These are phyloP conservation scores for Orbilia oligospora DNA, from an alignment of 2,329 filamentous ascomycete genomes.

Conservation along the genomic window DNA sequence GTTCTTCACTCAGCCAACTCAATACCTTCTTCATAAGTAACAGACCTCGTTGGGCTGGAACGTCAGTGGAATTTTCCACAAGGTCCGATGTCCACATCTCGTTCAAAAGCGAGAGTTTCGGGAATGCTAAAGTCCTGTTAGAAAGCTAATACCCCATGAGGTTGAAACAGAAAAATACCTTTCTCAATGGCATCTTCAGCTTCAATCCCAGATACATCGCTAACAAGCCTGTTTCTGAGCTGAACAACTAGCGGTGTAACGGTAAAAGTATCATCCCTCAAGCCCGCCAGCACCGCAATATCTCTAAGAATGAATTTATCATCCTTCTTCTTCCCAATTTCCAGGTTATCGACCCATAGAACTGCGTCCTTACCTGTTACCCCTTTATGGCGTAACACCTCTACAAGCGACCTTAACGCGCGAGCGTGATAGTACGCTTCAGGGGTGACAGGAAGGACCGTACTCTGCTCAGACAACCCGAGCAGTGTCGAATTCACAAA, in stretches of 20 bases:
- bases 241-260: slow-evolving; percentile 36
- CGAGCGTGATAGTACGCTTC: slow-evolving; percentile 57
- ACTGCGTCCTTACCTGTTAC: slow-evolving; percentile 53
- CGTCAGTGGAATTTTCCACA: slow-evolving; percentile 59
- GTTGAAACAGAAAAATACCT: slow-evolving; percentile 1
- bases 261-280: slow-evolving; percentile 54
- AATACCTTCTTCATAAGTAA: slow-evolving; percentile 63
- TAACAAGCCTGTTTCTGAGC: slow-evolving; percentile 55
- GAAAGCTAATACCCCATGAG: not conserved
- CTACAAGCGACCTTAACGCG: slow-evolving; percentile 50
- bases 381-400: slow-evolving; percentile 44
- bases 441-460: slow-evolving; percentile 38
- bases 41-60: slow-evolving; percentile 62
- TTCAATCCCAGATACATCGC: slow-evolving; percentile 54
- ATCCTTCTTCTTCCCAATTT: slow-evolving; percentile 53
- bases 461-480: slow-evolving; percentile 32
- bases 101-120: slow-evolving; percentile 72
- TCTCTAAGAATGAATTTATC: slow-evolving; percentile 52
- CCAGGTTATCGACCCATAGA: slow-evolving; percentile 48
- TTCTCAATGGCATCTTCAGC: slow-evolving; percentile 56
- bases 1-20: slow-evolving; percentile 63
- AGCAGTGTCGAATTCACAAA: slow-evolving; percentile 53
- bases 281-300: slow-evolving; percentile 41
- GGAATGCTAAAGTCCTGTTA: slow-evolving; percentile 68
- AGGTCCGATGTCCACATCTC: slow-evolving; percentile 65